Evolutionary conservation across 345 rosid species (phyloP), one percentile per base, ranked within the genome.

Genomic region (Gossypium rotundifolium): DNA sequence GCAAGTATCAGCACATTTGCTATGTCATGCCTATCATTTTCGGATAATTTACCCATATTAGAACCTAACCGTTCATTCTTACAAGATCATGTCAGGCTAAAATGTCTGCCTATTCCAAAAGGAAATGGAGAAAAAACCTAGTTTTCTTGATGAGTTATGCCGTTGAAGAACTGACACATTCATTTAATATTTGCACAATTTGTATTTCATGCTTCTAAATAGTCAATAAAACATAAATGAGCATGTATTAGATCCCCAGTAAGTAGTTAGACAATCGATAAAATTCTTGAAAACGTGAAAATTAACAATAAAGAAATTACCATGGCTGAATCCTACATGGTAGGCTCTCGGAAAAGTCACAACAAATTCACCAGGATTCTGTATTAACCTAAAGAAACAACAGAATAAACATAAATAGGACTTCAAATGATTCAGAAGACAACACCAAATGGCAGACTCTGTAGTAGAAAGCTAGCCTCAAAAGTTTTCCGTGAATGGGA

Each of bases 241-340:
- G 29, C 65, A 60, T 40, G 25, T 17, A 49, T 12, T 67, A 75
- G 74, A 51, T 51, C 29, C 62, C 75, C 27, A 74, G n/a, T 59
- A 33, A 61, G 14, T 40, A 58, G 52, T 52, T 52, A 48, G 70
- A 55, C 38, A 70, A 72, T 44, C 38, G 77, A 70, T 48, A 54
- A 74, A 60, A 46, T 25, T 70, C 20, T 65, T 16, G 65, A 27
- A 79, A 70, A 58, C 42, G 23, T 22, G 71, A 18, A 72, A 75
- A 52, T 40, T 75, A 76, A 78, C 58, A 48, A 62, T 66, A 78
- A 77, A 82, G 65, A 76, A 77, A 84, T 91, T 92, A 96, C 99
- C 98, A n/a, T 96, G 99, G 90, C 99, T 96, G 96, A 96, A 93
- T 83, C 99, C 99, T 76, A 88, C 90, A 84, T 96, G 99, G 82